Conservation (phyloP, 441 rosid genomes). For the Biscutella laevigata region DNA sequence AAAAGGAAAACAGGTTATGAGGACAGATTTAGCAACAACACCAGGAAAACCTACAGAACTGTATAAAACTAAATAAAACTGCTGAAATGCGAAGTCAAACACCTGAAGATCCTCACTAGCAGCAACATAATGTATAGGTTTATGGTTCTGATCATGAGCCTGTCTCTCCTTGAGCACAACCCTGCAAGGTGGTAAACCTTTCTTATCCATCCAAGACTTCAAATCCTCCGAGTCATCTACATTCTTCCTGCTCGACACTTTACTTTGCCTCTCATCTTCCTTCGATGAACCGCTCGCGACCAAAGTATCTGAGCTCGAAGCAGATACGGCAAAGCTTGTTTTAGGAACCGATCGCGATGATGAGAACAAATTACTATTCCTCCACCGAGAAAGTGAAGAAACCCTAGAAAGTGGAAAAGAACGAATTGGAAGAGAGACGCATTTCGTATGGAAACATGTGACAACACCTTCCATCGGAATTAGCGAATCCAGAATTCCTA, state of each 20-base stretch:
- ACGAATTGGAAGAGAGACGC: conserved; percentile 34
- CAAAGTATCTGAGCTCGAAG: conserved; percentile 57
- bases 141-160: conserved; percentile 49
- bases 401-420: conserved; percentile 29
- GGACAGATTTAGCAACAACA: background rate
- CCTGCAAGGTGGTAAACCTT: conserved; percentile 84
- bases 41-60: background rate
- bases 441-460: conserved; percentile 35
- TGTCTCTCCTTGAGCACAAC: conserved; percentile 67
- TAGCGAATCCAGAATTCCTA: background rate
- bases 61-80: background rate
- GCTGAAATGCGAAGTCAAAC: conserved; percentile 11
- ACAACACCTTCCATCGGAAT: conserved; percentile 26
- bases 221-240: conserved; percentile 49
- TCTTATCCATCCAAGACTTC: conserved; percentile 85
- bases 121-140: conserved; percentile 79
- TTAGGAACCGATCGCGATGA: conserved; percentile 27
- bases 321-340: conserved; percentile 23
- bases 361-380: conserved; percentile 23
- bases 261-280: conserved; percentile 31
- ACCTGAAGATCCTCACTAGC: conserved; percentile 89
- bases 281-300: conserved; percentile 43
- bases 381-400: conserved; percentile 30
- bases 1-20: background rate
- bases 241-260: conserved; percentile 37